Evolutionary conservation across 1,139 yeast genomes (phyloP), one percentile per base, ranked within the genome.

Genomic region (Diutina mesorugosa): DNA sequence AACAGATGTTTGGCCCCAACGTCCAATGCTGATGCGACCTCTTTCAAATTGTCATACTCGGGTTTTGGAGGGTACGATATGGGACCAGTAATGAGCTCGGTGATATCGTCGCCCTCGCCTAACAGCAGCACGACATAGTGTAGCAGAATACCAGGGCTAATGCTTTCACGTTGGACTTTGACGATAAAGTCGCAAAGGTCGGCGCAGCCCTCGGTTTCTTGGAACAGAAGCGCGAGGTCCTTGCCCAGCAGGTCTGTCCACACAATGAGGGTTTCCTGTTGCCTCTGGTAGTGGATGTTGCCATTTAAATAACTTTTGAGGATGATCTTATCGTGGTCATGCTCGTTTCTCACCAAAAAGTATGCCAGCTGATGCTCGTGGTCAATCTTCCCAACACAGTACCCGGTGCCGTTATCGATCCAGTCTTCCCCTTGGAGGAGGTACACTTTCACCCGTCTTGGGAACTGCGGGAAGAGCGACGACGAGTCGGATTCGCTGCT

Each of bases 391-490:
- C 97, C 97, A 51, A 80, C 78, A 65, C 97, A 90, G 67, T 81
- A 87, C 0, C 99, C 99, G 0, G 97, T 90, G 16, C 98, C 99
- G 57, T 87, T 83, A 67, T 91, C 98, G 53, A 84, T 75, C 99
- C 99, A 93, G 64, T 82, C 87, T 58, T 87, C 91, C 47, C 87
- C 86, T 56, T 83, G 84, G 56, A 93, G 73, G 45, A 88, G 77
- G 66, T 93, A 93, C 26, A 93, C 95, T 68, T 91, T 93, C 56
- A 91, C 99, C 61, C 98, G 74, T 66, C 91, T 79, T 6, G 90
- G 87, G 1, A 14, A 28, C 35, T 47, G 51, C 6, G 35, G 51
- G 26, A 28, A 47, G 26, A 47, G 50, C 8, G 45, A 8, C 26
- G 32, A 21, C 29, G 53, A 5, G n/a, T 32, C 53, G 29, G 41